Evolutionary conservation across 305 asterid genomes (phyloP), one percentile per base, ranked within the genome.

Genomic region (Fraxinus xanthoxyloides): DNA sequence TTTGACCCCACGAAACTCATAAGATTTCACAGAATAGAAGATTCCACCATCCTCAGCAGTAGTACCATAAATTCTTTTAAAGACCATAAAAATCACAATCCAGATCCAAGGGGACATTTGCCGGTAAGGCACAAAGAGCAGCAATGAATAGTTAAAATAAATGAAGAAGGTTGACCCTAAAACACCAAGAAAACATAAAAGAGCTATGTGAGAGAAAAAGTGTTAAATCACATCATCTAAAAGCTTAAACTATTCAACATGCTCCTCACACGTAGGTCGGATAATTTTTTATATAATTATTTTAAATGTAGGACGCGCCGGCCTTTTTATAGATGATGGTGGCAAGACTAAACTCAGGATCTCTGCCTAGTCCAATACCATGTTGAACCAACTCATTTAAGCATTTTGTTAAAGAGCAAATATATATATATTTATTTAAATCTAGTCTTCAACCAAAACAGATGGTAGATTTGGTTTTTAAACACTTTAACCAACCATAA

Each of bases 381-480:
- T 24, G 32, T 63, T 63, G 31, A 63, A 63, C 72, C 32, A 8
- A 8, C n/a, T 26, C 72, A 10, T 65, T 23, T 26, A 23, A 12
- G 65, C 65, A 9, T 63, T 26, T 3, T 24, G 7, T 24, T 63
- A 63, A 24, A 24, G 72, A 63, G 34, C 6, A 24, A 23, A 26
- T 65, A 65, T 61, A 61, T 61, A 61, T 21, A 19, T 65, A 54
- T 54, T n/a, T 54, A 10, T 65, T 65, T 24, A 24, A 59, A 59
- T 10, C 30, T 65, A 24, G 2, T 65, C 30, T 59, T 21, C 15
- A 59, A 59, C 13, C 24, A 84, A 84, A 80, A 80, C 85, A 85
- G 80, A 77, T 80, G 77, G 70, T 85, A 92, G 89, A 92, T 89
- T 91, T 85, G 82, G 67, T 59, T 82, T 85, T 82, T 82, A 17